Percentiles rank a stretch among this genome's conserved stretches.
Conservation (phyloP, 2,329 filamentous ascomycete genomes). For the Harringtonia lauricola region DNA sequence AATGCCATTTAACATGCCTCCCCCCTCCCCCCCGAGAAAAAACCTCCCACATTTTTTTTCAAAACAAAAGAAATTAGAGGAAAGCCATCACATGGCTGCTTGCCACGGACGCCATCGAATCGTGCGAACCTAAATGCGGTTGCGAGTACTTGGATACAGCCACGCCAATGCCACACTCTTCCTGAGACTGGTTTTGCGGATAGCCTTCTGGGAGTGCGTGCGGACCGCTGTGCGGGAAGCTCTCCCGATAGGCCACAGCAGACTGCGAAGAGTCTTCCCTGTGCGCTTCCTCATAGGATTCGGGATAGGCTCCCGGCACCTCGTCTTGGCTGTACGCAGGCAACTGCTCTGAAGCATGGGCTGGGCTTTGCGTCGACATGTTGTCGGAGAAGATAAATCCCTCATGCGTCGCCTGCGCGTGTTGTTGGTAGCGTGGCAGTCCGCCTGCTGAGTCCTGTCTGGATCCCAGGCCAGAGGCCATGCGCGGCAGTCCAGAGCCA, state of each 20-base stretch:
- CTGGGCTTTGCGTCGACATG: not conserved
- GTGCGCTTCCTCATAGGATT: too few species aligned
- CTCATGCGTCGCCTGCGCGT: not conserved
- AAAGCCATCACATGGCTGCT: conserved; percentile 9
- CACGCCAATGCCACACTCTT: conserved; percentile 3
- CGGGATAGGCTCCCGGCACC: too few species aligned
- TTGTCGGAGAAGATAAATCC: conserved; percentile 1
- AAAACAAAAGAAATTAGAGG: not conserved
- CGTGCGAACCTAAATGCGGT: conserved; percentile 5
- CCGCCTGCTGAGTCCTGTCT: too few species aligned
- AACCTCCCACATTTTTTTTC: too few species aligned
- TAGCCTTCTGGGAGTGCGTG: not conserved
- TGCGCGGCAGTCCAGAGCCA: not conserved
- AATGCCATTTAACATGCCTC: too few species aligned
- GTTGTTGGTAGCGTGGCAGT: not conserved
- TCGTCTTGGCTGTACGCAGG: not conserved
- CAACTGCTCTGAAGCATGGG: not conserved
- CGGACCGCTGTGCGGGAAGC: not conserved
- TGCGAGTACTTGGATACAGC: conserved; percentile 10
- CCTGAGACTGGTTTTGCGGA: not conserved
- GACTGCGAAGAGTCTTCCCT: too few species aligned
- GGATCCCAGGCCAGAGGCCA: not conserved
- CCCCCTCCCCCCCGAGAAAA: too few species aligned
- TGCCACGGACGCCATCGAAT: conserved; percentile 6
- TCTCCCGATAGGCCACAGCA: too few species aligned